Base-by-base conservation (phyloP, 768 basidiomycete genomes). In the Auriscalpium microsporum region DNA sequence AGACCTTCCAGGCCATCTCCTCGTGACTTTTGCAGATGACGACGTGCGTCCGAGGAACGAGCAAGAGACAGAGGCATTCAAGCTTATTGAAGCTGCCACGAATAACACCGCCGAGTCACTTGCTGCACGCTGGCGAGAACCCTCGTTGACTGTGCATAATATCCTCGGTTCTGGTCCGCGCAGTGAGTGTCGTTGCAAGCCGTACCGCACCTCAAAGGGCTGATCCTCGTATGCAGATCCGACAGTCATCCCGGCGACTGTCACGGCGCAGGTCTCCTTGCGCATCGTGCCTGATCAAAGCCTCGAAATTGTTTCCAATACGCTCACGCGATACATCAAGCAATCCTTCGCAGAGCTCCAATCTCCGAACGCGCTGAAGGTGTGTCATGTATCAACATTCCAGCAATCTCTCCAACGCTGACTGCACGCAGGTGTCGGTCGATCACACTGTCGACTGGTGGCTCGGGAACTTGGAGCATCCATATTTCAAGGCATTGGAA, bases 251-350 rank as follows among this genome's bases (percentile, higher is more conserved):
- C 94, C 95, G 0, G 82, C 84, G 1, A 78, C 75, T 9, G 91
- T 95, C 28, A 82, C 79, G n/a, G 83, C 94, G 1, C 84, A 90
- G 58, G 78, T 97, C 7, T 95, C 92, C 5, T 69, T 98, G 56
- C 89, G 95, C 11, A 88, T 97, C 61, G 95, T 99, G 0, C 95
- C 95, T 1, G 92, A 98, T 65, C 95, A 98, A 69, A 80, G 85
- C 54, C 71, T 94, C 4, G 80, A 86, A 8, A 76, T 73, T 4
- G 84, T 95, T 56, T 80, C 83, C 4, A 72, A 72, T 14, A 72
- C 79, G 9, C 71, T 98, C 14, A 75, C 80, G 54, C 67, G 74
- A 3, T 79, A 87, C 64, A 71, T 97, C 1, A 63, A 72, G 33
- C 63, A 65, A 0, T 77, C 81, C 1, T 98, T 95, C 66, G 63